Conservation (phyloP, 2,329 filamentous ascomycete genomes). For the Alternaria burnsii region DNA sequence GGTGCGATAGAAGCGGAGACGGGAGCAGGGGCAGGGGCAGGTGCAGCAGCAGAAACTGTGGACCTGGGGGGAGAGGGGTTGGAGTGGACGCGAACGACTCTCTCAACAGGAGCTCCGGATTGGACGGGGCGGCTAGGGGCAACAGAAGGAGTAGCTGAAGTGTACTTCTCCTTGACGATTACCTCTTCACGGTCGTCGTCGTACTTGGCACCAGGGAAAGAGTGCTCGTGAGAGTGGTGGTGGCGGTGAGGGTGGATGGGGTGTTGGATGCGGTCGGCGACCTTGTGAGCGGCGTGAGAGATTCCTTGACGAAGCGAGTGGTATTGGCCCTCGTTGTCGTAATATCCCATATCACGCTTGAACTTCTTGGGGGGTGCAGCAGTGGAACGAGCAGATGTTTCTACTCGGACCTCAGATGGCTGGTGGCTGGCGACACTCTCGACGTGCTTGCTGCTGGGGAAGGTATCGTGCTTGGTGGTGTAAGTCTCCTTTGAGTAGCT, state of each 20-base stretch:
- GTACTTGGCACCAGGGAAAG: slow-evolving; percentile 46
- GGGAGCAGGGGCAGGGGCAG: slow-evolving; percentile 71
- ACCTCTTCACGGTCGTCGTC: slow-evolving; percentile 55
- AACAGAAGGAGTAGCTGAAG: slow-evolving; percentile 41
- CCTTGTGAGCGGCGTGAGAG: slow-evolving; percentile 61
- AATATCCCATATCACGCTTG: slow-evolving; percentile 77
- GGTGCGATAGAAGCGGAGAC: slow-evolving; percentile 29
- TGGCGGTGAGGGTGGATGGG: slow-evolving; percentile 67
- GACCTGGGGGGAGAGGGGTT: slow-evolving; percentile 49
- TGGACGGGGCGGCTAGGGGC: slow-evolving; percentile 46
- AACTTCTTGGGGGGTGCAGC: slow-evolving; percentile 60
- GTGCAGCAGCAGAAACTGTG: slow-evolving; percentile 66
- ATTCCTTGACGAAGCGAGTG: slow-evolving; percentile 77
- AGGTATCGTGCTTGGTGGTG: slow-evolving; percentile 52
- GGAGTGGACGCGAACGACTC: slow-evolving; percentile 39
- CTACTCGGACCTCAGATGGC: slow-evolving; percentile 60
- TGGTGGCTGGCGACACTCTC: slow-evolving; percentile 51
- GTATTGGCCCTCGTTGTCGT: slow-evolving; percentile 80
- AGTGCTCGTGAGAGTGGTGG: slow-evolving; percentile 52
- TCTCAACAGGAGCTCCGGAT: slow-evolving; percentile 48
- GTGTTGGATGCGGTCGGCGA: slow-evolving; percentile 70
- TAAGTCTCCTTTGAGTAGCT: slow-evolving; percentile 53
- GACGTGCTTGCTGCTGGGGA: slow-evolving; percentile 47
- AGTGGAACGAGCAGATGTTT: slow-evolving; percentile 59
- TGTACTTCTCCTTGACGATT: slow-evolving; percentile 58